Evolutionary conservation across 331 rosid genomes (phyloP), one percentile per base, ranked within the genome.

Genomic region (Quercus lobata): DNA sequence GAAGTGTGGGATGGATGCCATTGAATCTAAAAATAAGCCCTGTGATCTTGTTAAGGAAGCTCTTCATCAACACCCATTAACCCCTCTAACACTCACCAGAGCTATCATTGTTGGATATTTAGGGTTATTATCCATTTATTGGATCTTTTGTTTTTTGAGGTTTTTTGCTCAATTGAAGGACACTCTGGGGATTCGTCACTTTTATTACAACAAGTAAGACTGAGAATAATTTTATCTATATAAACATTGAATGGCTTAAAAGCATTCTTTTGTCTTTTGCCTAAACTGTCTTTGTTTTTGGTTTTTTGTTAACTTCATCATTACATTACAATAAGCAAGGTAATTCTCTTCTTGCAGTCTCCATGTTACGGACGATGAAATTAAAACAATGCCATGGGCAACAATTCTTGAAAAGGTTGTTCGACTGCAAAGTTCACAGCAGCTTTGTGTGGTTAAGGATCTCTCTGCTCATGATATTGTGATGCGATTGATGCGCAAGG

Each of bases 401-500:
- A 91, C 92, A 68, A 75, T 95, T 89, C 83, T 93, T 73, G 97
- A 95, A 80, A 91, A 91, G 83, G 92, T 95, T 82, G 93, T 90
- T 78, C 81, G 78, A 84, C 81, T 88, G 30, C 94, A 90, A 69
- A 85, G 80, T 80, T 81, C 90, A 15, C 80, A 80, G 63, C 88
- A 87, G 80, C 94, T 90, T n/a, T 90, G 95, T 88, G 94, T 95
- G 81, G 90, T 92, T 41, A 95, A 88, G 82, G 86, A 91, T 86
- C 96, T 95, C 76, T 86, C 97, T 89, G 94, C 92, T 65, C 99
- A 95, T 83, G 98, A 95, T 72, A 88, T 93, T 72, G 88, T 95
- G 25, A 91, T 93, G 98, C 91, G 99, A 35, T 76, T 95, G 85
- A 95, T 95, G 99, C 93, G 98, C 82, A 95, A 93, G 85, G 98